phyloP scores from a whole-genome alignment of 1,139 yeast genomes.

The Pichia sp. region DNA sequence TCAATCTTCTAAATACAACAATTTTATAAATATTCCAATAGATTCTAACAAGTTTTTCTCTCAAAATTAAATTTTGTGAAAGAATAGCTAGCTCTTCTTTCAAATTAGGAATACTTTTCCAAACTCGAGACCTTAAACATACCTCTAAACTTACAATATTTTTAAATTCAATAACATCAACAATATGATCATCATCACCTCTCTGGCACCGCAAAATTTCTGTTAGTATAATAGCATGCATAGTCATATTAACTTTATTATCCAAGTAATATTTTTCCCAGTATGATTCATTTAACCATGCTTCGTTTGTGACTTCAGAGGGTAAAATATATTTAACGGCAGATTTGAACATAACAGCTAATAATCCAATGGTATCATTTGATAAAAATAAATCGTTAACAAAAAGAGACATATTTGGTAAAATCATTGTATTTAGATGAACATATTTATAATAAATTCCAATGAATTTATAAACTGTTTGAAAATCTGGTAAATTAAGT shows the following conservation, averaged over 20 bases:
- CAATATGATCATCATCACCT: constrained; percentile 28
- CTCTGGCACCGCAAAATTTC: constrained; percentile 21
- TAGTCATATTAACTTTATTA: constrained; percentile 33
- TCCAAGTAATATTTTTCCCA: constrained; percentile 38
- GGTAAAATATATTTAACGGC: constrained; percentile 32
- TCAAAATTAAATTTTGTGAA: constrained; percentile 32
- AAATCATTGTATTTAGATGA: constrained; percentile 40
- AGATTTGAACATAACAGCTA: constrained; percentile 37
- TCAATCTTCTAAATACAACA: constrained; percentile 32
- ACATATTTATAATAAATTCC: constrained; percentile 44
- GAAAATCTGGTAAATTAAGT: constrained; percentile 41
- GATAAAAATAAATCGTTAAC: constrained; percentile 32
- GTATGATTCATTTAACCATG: constrained; percentile 31
- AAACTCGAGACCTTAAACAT: background rate
- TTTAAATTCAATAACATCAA: constrained; percentile 26
- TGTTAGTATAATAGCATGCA: constrained; percentile 21
- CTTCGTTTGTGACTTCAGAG: constrained; percentile 25
- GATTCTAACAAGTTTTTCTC: constrained; percentile 35
- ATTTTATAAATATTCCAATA: constrained; percentile 40
- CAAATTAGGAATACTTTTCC: constrained; percentile 4
- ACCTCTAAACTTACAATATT: constrained; percentile 25
- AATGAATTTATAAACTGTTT: constrained; percentile 33
- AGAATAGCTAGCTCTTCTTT: constrained; percentile 16
- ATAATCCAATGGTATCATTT: constrained; percentile 36
- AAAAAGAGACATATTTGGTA: constrained; percentile 38